Evolutionary conservation across 169 alveolate species (phyloP).

Genomic region (Plasmodium cynomolgi): DNA sequence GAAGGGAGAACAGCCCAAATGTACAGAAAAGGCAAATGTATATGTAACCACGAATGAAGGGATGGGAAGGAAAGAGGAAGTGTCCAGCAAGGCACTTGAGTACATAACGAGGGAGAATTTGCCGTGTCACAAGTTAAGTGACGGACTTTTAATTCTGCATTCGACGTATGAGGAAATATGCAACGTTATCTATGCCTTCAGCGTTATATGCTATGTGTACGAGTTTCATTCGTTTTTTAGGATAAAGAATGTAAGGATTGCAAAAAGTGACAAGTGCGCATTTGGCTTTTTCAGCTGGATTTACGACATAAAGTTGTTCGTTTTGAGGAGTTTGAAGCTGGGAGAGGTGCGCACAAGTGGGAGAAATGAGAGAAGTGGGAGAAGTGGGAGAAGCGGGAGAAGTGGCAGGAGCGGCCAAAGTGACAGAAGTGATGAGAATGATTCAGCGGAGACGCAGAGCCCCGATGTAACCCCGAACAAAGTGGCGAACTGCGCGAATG

Average conservation of each 20-base stretch:
- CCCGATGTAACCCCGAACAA: neutral
- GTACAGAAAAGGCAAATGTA: neutral
- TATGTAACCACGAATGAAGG: neutral
- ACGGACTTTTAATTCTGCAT: conserved; percentile 18
- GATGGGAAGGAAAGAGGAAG: neutral
- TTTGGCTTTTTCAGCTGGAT: conserved; percentile 54
- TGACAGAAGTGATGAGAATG: neutral
- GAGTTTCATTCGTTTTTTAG: conserved; percentile 49
- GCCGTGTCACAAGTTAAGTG: conserved; percentile 9
- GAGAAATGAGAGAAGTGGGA: no score
- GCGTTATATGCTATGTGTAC: conserved; percentile 38
- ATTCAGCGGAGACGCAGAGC: neutral
- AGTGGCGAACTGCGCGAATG: neutral
- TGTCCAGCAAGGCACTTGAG: neutral
- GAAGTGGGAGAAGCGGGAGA: neutral
- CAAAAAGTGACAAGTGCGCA: conserved; percentile 26
- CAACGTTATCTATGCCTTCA: conserved; percentile 32
- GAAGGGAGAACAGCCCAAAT: neutral
- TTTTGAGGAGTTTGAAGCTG: conserved; percentile 1
- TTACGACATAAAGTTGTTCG: conserved; percentile 12
- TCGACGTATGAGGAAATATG: conserved; percentile 56
- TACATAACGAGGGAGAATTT: conserved; percentile 2
- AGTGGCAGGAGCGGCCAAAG: neutral
- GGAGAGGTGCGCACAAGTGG: neutral
- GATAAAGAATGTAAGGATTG: conserved; percentile 24